phyloP scores from a whole-genome alignment of 2,329 filamentous ascomycete genomes.

The Ceratocystis albifundus region DNA sequence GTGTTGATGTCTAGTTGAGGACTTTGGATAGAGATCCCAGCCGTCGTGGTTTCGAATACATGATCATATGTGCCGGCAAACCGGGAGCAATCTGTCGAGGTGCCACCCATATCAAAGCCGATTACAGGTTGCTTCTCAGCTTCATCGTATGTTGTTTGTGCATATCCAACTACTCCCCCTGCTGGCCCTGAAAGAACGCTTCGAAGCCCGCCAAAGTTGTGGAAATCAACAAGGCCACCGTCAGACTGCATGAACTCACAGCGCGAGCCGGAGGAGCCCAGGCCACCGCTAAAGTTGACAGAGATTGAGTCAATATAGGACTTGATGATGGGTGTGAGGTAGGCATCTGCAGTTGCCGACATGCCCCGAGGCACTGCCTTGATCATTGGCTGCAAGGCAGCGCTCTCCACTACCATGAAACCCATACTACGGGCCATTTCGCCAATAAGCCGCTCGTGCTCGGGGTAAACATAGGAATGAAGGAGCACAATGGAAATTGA shows the following conservation, averaged over 20 bases:
- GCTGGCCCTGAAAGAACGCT: slow-evolving; percentile 83
- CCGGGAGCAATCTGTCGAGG: slow-evolving; percentile 79
- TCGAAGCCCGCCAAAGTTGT: slow-evolving; percentile 70
- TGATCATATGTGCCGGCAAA: slow-evolving; percentile 86
- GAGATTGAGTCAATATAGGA: slow-evolving; percentile 34
- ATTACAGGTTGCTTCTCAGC: slow-evolving; percentile 76
- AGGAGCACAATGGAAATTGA: slow-evolving; percentile 85
- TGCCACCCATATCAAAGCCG: slow-evolving; percentile 76
- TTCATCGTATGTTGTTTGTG: slow-evolving; percentile 78
- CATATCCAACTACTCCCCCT: slow-evolving; percentile 88
- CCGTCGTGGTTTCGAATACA: slow-evolving; percentile 86
- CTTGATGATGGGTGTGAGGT: slow-evolving; percentile 35
- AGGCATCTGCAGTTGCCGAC: slow-evolving; percentile 36
- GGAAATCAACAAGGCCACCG: slow-evolving; percentile 60
- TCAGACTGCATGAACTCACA: slow-evolving; percentile 96
- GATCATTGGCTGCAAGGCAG: slow-evolving; percentile 34
- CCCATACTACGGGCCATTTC: slow-evolving; percentile 67
- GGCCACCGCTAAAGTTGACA: slow-evolving; percentile 56
- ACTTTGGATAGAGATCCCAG: slow-evolving; percentile 86
- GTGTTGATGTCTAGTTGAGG: slow-evolving; percentile 93
- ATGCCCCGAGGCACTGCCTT: slow-evolving; percentile 37
- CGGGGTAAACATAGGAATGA: slow-evolving; percentile 84
- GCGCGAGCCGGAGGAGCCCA: slow-evolving; percentile 70
- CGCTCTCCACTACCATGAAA: slow-evolving; percentile 28
- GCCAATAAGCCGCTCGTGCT: slow-evolving; percentile 70